Evolutionary conservation across 495 filamentous ascomycete species (phyloP).

Genomic region (Aspergillus funiculosus): DNA sequence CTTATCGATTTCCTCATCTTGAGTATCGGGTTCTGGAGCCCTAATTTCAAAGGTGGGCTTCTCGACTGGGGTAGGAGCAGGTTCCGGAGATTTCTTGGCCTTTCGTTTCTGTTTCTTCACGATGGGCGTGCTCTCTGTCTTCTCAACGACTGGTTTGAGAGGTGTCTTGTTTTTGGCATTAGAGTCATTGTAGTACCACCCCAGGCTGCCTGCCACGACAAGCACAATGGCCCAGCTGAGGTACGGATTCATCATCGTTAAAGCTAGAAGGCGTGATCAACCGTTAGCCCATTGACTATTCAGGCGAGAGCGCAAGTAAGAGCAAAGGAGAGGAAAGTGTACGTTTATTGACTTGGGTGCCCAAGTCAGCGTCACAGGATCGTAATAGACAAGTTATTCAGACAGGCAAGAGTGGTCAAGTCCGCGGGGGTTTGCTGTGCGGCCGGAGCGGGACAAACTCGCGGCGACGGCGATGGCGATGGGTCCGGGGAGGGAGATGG

Average conservation of each 20-base stretch:
- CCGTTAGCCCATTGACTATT: conserved; percentile 15
- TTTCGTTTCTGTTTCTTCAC: conserved; percentile 44
- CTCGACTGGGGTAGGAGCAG: conserved; percentile 23
- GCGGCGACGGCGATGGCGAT: conserved; percentile 1
- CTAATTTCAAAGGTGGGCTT: conserved; percentile 38
- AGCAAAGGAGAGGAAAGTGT: neutral
- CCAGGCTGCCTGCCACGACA: conserved; percentile 42
- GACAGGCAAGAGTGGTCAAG: neutral
- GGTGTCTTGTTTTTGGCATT: conserved; percentile 32
- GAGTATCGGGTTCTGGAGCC: conserved; percentile 37
- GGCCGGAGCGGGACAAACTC: conserved; percentile 3
- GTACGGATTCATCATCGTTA: conserved; percentile 44
- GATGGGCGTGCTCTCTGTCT: conserved; percentile 26
- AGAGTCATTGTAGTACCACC: conserved; percentile 44
- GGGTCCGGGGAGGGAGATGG: no score
- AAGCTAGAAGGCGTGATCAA: conserved; percentile 4
- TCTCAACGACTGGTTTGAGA: conserved; percentile 31
- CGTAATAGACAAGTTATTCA: conserved; percentile 8
- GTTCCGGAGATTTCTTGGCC: conserved; percentile 32
- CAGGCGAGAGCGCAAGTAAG: neutral
- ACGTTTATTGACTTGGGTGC: conserved; percentile 5
- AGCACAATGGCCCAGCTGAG: conserved; percentile 55
- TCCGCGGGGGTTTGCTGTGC: conserved; percentile 1
- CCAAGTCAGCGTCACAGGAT: conserved; percentile 9
- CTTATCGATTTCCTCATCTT: conserved; percentile 58